Conservation (phyloP, 116 monocot species). For the Zostera marina region DNA sequence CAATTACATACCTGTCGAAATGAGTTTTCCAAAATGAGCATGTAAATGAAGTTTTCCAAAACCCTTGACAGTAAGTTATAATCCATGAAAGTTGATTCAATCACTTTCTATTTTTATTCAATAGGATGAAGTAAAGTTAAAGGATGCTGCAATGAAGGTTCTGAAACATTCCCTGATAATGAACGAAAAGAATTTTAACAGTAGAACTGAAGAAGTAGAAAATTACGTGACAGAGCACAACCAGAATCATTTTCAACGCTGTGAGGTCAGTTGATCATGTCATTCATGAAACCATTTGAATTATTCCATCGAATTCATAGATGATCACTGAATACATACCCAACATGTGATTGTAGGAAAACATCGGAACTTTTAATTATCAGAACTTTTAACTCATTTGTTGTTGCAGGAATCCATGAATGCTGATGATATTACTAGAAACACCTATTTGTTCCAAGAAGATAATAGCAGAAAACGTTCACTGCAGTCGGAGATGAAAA, state of each 20-base stretch:
- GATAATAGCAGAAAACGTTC: not conserved
- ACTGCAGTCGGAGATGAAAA: not conserved
- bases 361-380: no score
- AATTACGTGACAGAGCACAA: not conserved
- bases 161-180: slow-evolving; percentile 10
- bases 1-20: not conserved
- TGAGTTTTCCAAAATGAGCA: no score
- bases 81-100: not conserved
- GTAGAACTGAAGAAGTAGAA: slow-evolving; percentile 19
- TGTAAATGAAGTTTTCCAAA: not conserved
- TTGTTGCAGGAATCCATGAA: slow-evolving; percentile 14
- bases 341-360: no score
- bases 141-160: slow-evolving; percentile 11
- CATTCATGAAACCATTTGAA: not conserved
- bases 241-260: slow-evolving; percentile 1
- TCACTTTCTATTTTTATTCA: not conserved
- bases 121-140: slow-evolving; percentile 22
- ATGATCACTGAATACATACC: no score
- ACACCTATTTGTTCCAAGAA: not conserved
- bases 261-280: not conserved
- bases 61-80: not conserved
- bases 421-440: not conserved
- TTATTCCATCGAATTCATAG: no score
- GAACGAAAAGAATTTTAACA: slow-evolving; percentile 16
- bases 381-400: no score